A percentile compares a stretch with the other conserved stretches of the same genome.
phyloP scores from a whole-genome alignment of 1,284 basidiomycete genomes.

The Porogramme epimiltina region DNA sequence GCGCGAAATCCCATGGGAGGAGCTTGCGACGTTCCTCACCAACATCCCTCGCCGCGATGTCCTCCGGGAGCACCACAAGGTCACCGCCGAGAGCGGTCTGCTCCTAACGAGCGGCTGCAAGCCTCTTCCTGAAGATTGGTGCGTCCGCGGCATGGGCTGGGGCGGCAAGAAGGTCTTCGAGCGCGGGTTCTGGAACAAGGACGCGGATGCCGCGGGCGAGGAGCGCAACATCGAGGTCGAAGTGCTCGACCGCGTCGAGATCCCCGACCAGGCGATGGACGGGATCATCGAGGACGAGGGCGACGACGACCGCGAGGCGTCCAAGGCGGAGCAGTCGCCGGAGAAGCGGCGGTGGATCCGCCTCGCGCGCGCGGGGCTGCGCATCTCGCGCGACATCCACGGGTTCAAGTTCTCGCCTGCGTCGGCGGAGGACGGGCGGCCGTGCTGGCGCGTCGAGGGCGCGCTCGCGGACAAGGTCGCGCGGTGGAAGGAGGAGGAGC shows the following conservation, averaged over 20 bases:
- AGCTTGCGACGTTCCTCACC: conserved; percentile 68
- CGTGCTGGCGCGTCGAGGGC: conserved; percentile 71
- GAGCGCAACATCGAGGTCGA: conserved; percentile 77
- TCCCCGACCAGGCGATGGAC: conserved; percentile 56
- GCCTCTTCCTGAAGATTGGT: conserved; percentile 94
- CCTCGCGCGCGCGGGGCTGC: conserved; percentile 71
- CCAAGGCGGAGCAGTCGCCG: conserved; percentile 26
- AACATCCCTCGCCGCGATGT: conserved; percentile 60
- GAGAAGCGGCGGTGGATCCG: conserved; percentile 67
- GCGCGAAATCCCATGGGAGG: conserved; percentile 84
- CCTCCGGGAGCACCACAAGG: conserved; percentile 30
- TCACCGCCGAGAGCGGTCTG: conserved; percentile 25
- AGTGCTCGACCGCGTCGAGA: conserved; percentile 67
- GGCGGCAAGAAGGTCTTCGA: conserved; percentile 87
- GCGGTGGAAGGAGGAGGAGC: conserved; percentile 71
- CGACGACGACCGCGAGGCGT: conserved; percentile 66
- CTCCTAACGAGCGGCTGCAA: conserved; percentile 66
- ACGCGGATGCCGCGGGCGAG: conserved; percentile 43
- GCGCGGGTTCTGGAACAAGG: conserved; percentile 84
- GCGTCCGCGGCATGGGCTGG: conserved; percentile 94
- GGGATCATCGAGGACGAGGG: conserved; percentile 81
- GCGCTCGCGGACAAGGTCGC: conserved; percentile 69
- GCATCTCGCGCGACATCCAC: conserved; percentile 70
- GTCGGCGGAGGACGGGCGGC: conserved; percentile 44
- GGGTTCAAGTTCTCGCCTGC: conserved; percentile 64